Evolutionary conservation across 1,139 yeast species (phyloP), one percentile per base, ranked within the genome.

Genomic region (Lodderomyces metapsilosis): DNA sequence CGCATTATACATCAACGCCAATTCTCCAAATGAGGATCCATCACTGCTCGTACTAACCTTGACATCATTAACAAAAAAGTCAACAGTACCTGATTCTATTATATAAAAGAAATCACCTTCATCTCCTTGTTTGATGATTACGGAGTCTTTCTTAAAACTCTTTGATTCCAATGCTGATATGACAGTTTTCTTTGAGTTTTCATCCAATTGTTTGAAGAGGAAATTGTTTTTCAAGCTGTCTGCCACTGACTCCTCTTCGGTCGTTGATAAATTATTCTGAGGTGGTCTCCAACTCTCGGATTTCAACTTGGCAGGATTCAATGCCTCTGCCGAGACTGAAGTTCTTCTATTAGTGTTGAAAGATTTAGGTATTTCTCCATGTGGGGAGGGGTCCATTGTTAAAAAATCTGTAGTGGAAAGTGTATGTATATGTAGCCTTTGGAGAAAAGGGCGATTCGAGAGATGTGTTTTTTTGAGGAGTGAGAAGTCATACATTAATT

Each of bases 1-100:
- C 16, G 97, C 83, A 64, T 92, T 92, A 70, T 92, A 92, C 96
- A 92, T 89, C 55, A 92, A 77, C 1, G 98, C 98, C 57, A 92
- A 76, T 64, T 92, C 98, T 56, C 98, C 98, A 66, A 92, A 92
- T 36, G 95, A 84, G 5, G 95, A 81, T 4, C 98, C 97, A 37
- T 88, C 82, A 16, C 87, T 84, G 22, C 88, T 78, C 2, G 86
- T 72, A 54, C 80, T 85, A 40, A 89, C 94, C 56, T 81, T 78
- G 41, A 76, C 63, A 39, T 84, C 91, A 58, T 88, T 80, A 37
- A 86, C 91, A 52, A 76, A 77, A 57, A 82, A 89, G 50, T 88
- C 94, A 41, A 92, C 96, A 1, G 76, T 66, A 42, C 98, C 98
- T 9, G 71, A 64, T 65, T 92, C 98, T 46, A 92, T 82, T 41